These are phyloP conservation scores for Macrotyloma uniflorum DNA, from an alignment of 306 rosid species.

Conservation along the genomic window DNA sequence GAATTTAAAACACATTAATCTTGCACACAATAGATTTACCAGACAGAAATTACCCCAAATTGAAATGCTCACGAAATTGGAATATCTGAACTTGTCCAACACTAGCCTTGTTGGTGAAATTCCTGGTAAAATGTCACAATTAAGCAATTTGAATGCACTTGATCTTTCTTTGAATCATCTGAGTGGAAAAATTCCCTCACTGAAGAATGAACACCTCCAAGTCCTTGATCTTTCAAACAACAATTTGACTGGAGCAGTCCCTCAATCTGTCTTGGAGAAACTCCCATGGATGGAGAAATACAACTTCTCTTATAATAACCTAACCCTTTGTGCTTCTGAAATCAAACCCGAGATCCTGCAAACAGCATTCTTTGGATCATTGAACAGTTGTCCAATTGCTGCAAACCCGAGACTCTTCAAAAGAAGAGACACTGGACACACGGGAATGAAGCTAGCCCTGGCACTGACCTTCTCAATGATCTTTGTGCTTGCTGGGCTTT, in stretches of 20 bases:
- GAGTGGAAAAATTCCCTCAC: conserved; percentile 61
- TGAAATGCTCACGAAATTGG: conserved; percentile 58
- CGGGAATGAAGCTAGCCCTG: conserved; percentile 74
- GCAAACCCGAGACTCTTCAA: conserved; percentile 71
- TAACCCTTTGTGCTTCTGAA: conserved; percentile 73
- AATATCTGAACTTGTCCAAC: conserved; percentile 82
- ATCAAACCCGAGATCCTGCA: conserved; percentile 53
- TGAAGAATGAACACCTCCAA: conserved; percentile 53
- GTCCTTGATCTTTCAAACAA: conserved; percentile 80
- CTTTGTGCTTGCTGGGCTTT: conserved; percentile 71
- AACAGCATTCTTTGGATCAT: conserved; percentile 69
- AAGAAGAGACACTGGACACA: conserved; percentile 48
- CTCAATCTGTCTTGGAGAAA: conserved; percentile 58
- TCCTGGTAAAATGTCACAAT: conserved; percentile 63
- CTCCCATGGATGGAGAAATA: conserved; percentile 77
- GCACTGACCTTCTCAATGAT: conserved; percentile 74
- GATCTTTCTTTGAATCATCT: conserved; percentile 87
- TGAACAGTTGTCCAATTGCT: conserved; percentile 87
- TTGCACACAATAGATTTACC: conserved; percentile 82
- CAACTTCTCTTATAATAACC: conserved; percentile 92
- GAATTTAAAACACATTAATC: conserved; percentile 74
- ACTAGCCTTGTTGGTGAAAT: conserved; percentile 71
- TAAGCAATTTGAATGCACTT: conserved; percentile 64
- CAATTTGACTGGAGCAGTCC: conserved; percentile 84
- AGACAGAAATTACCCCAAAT: conserved; percentile 66